Percentiles rank a stretch among this genome's conserved stretches.
Conservation (phyloP, 371 early-diverging fungal genomes). For the Mortierella sp. region DNA sequence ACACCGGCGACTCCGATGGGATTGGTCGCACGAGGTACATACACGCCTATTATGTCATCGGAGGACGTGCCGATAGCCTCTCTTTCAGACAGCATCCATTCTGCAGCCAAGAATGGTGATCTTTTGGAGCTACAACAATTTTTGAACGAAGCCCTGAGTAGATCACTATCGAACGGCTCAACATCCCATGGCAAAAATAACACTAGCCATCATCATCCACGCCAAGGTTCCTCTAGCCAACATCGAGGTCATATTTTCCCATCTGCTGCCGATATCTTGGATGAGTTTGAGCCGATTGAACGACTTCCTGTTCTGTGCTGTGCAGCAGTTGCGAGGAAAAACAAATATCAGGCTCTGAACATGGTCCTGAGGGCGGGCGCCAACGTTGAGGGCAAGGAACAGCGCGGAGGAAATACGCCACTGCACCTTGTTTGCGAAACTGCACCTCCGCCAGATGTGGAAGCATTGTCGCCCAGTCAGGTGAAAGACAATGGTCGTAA, state of each 20-base stretch:
- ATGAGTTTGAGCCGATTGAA: slow-evolving; percentile 43
- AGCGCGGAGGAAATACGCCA: slow-evolving; percentile 45
- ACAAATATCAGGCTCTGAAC: slow-evolving; percentile 47
- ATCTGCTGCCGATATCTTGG: slow-evolving; percentile 18
- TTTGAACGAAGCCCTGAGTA: slow-evolving; percentile 17
- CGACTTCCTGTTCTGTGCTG: slow-evolving; percentile 47
- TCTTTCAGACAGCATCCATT: slow-evolving; percentile 26
- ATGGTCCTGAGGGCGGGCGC: slow-evolving; percentile 51
- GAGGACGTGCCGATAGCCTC: slow-evolving; percentile 35
- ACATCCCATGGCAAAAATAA: neutral
- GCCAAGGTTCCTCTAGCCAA: neutral
- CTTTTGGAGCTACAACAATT: slow-evolving; percentile 30
- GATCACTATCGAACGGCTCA: slow-evolving; percentile 11
- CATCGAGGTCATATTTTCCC: neutral
- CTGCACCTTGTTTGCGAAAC: slow-evolving; percentile 51
- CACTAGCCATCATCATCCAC: slow-evolving; percentile 4
- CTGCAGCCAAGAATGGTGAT: slow-evolving; percentile 47
- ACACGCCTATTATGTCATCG: slow-evolving; percentile 39
- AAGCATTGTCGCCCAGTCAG: too few relatives aligned
- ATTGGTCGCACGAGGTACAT: slow-evolving; percentile 22
- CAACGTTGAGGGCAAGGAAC: slow-evolving; percentile 44
- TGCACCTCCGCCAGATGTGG: slow-evolving; percentile 25
- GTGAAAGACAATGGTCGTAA: too few relatives aligned
- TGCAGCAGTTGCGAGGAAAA: slow-evolving; percentile 51
- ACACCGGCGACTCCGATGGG: slow-evolving; percentile 3